These are phyloP conservation scores for Ceriops zippeliana DNA, from an alignment of 345 rosid genomes.

Conservation along the genomic window DNA sequence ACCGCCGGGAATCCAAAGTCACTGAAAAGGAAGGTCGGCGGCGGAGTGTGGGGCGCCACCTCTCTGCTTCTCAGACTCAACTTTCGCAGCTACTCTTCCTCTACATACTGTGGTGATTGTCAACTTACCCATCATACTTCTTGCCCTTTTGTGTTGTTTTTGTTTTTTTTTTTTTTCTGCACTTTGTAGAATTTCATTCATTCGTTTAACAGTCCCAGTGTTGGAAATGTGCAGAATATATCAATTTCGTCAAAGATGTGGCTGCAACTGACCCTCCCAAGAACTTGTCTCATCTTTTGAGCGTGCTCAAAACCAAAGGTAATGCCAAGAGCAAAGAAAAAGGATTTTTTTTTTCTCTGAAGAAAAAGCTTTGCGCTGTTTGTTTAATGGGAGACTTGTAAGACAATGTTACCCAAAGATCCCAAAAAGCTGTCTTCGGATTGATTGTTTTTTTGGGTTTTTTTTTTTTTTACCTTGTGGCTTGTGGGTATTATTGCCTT, in stretches of 20 bases:
- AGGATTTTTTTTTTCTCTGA: too few species aligned
- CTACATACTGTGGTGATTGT: slow-evolving; percentile 38
- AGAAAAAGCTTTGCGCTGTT: too few species aligned
- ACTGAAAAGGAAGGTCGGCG: slow-evolving; percentile 29
- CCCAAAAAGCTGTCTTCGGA: too few species aligned
- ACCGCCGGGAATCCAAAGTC: neutral
- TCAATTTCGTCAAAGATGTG: slow-evolving; percentile 52
- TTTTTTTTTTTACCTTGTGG: neutral
- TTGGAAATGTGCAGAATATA: slow-evolving; percentile 42
- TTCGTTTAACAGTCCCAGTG: neutral
- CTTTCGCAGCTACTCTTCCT: slow-evolving; percentile 25
- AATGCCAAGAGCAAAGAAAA: neutral
- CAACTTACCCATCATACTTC: slow-evolving; percentile 16
- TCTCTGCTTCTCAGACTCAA: slow-evolving; percentile 26
- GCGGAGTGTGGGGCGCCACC: slow-evolving; percentile 40
- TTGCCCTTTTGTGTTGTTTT: neutral
- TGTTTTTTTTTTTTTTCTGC: neutral
- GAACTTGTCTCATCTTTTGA: slow-evolving; percentile 52
- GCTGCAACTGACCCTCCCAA: slow-evolving; percentile 63
- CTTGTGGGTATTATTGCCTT: neutral
- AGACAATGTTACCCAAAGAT: too few species aligned
- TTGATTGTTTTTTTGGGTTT: neutral
- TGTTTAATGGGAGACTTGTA: too few species aligned
- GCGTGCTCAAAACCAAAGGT: slow-evolving; percentile 63
- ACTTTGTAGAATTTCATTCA: neutral